These are phyloP conservation scores for Alternaria longipes DNA, from an alignment of 2,329 filamentous ascomycete species.

Conservation along the genomic window DNA sequence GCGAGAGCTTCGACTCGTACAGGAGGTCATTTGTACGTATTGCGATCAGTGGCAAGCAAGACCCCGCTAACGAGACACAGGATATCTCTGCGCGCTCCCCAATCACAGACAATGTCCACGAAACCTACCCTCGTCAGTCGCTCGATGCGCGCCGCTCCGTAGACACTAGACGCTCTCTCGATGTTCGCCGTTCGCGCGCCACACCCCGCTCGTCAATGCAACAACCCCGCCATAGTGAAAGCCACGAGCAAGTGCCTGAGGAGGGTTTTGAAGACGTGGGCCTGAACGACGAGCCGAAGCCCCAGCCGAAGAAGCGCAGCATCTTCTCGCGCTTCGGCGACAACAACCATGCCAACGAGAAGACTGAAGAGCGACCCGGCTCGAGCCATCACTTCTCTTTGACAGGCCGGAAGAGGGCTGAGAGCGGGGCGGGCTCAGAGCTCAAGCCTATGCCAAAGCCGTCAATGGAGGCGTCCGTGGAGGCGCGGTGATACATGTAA, in stretches of 20 bases:
- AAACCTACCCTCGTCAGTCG: constrained; percentile 62
- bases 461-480: constrained; percentile 33
- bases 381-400: constrained; percentile 69
- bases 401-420: constrained; percentile 76
- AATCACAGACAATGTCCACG: constrained; percentile 65
- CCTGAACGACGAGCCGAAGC: constrained; percentile 77
- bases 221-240: constrained; percentile 66
- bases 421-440: constrained; percentile 74
- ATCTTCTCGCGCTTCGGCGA: constrained; percentile 86
- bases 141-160: constrained; percentile 75
- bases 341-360: constrained; percentile 40
- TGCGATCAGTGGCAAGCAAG: constrained; percentile 1
- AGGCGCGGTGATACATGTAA: constrained; percentile 31
- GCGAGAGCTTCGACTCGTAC: constrained; percentile 97
- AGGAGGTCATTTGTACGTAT: constrained; percentile 86
- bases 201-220: constrained; percentile 69
- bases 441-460: constrained; percentile 68
- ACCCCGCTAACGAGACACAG: constrained; percentile 61
- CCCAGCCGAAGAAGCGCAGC: constrained; percentile 73
- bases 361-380: constrained; percentile 53
- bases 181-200: constrained; percentile 61
- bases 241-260: constrained; percentile 70
- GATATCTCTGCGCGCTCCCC: constrained; percentile 91
- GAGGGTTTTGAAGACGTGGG: constrained; percentile 92
- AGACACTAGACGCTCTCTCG: constrained; percentile 71